A percentile compares a stretch with the other conserved stretches of the same genome.
These are phyloP conservation scores for Agaricus subrufescens DNA, from an alignment of 768 basidiomycete species.

Conservation along the genomic window DNA sequence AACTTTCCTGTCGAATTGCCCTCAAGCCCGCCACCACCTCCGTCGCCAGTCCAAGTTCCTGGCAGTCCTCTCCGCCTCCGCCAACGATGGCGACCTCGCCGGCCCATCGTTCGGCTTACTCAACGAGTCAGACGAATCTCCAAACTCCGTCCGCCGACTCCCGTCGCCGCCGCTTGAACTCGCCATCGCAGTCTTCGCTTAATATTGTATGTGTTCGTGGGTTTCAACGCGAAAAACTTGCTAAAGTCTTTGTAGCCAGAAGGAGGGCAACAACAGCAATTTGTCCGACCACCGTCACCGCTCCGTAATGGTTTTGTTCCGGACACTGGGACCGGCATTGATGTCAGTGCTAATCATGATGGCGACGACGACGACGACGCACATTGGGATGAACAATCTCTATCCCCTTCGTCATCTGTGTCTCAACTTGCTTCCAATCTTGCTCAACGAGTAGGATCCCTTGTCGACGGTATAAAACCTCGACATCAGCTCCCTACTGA, in stretches of 20 bases:
- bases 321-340: slow-evolving; percentile 54
- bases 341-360: slow-evolving; percentile 36
- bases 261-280: slow-evolving; percentile 26
- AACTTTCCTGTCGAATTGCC: slow-evolving; percentile 1
- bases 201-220: slow-evolving; percentile 1
- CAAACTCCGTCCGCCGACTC: slow-evolving; percentile 14
- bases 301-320: slow-evolving; percentile 60
- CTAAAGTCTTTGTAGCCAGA: slow-evolving; percentile 27
- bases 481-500: slow-evolving; percentile 53
- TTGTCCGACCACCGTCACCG: slow-evolving; percentile 64
- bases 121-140: slow-evolving; percentile 16
- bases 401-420: slow-evolving; percentile 67
- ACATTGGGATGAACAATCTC: slow-evolving; percentile 37
- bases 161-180: slow-evolving; percentile 23
- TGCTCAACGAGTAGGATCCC: slow-evolving; percentile 67
- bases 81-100: slow-evolving; percentile 17
- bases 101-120: slow-evolving; percentile 17
- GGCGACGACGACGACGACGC: slow-evolving; percentile 36
- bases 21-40: neutral
- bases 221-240: neutral
- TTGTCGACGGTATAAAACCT: slow-evolving; percentile 51
- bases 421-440: slow-evolving; percentile 70
- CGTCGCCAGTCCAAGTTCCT: neutral
- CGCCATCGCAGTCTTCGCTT: slow-evolving; percentile 16
- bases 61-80: slow-evolving; percentile 8